phyloP scores from a whole-genome alignment of 2,329 filamentous ascomycete genomes.

The Arthrobotrys iridis region DNA sequence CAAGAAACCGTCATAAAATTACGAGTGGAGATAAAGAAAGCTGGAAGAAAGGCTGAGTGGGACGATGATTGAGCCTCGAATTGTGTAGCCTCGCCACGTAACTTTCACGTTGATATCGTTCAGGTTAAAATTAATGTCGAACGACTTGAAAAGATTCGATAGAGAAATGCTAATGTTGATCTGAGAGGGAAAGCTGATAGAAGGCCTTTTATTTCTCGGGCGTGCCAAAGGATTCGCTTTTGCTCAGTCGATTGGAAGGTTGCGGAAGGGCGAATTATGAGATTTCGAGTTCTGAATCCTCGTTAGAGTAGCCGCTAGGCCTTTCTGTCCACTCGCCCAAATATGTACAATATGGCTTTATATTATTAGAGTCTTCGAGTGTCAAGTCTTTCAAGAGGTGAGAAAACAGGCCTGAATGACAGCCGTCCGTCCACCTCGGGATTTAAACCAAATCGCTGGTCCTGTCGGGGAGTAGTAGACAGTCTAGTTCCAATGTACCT shows the following conservation, averaged over 20 bases:
- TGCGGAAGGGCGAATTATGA: not conserved
- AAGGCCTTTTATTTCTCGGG: not conserved
- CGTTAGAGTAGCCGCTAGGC: not conserved
- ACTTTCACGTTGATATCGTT: not conserved
- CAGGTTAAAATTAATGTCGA: not conserved
- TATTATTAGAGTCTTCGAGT: not conserved
- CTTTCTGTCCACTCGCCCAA: not conserved
- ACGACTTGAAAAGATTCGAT: not conserved
- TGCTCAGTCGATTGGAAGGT: not conserved
- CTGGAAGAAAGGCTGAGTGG: not conserved
- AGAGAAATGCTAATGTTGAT: not conserved
- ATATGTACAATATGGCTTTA: not conserved
- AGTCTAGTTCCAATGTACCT: too few species aligned
- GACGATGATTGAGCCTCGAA: not conserved
- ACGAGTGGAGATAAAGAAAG: not conserved
- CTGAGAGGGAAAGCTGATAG: slow-evolving; percentile 2
- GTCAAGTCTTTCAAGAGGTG: not conserved
- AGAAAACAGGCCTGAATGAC: too few species aligned
- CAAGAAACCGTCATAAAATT: not conserved
- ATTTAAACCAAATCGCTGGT: not conserved
- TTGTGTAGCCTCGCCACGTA: not conserved
- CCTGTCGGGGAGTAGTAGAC: not conserved
- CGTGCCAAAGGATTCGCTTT: slow-evolving; percentile 32
- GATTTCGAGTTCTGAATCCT: slow-evolving; percentile 7
- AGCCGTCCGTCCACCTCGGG: not conserved